phyloP scores from a whole-genome alignment of 768 basidiomycete genomes.

The Pseudohyphozyma bogoriensis region DNA sequence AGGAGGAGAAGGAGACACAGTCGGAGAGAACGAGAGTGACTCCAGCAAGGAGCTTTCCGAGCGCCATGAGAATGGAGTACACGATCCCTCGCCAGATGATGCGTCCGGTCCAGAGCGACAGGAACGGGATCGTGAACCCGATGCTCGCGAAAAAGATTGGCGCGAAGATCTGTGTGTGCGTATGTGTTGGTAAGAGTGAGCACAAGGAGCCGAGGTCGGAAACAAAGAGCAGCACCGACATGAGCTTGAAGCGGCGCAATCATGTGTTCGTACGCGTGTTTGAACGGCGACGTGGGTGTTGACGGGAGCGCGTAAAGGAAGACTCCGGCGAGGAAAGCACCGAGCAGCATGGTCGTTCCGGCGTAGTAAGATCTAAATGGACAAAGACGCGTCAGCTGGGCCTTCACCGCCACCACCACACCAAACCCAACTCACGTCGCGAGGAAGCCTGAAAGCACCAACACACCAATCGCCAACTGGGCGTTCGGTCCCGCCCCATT shows the following conservation, averaged over 20 bases:
- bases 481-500: not conserved
- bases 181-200: not conserved
- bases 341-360: slow-evolving; percentile 54
- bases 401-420: not conserved
- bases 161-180: slow-evolving; percentile 40
- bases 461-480: slow-evolving; percentile 5
- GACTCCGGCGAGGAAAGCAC: slow-evolving; percentile 53
- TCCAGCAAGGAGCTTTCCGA: slow-evolving; percentile 49
- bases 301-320: slow-evolving; percentile 40
- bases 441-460: slow-evolving; percentile 13
- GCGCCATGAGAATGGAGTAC: slow-evolving; percentile 51
- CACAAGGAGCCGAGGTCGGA: not conserved
- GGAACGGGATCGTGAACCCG: slow-evolving; percentile 48
- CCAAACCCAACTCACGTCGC: slow-evolving; percentile 8
- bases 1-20: not conserved
- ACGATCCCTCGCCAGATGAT: slow-evolving; percentile 51
- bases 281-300: slow-evolving; percentile 18
- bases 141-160: slow-evolving; percentile 62
- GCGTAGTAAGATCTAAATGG: slow-evolving; percentile 42
- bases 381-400: not conserved
- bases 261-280: slow-evolving; percentile 38
- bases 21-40: slow-evolving; percentile 38
- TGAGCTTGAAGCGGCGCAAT: slow-evolving; percentile 41
- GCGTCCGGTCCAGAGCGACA: slow-evolving; percentile 40
- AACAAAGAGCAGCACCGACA: not conserved